Percentiles rank a stretch among this genome's conserved stretches.
phyloP scores from a whole-genome alignment of 306 rosid species.

The Vigna mungo region DNA sequence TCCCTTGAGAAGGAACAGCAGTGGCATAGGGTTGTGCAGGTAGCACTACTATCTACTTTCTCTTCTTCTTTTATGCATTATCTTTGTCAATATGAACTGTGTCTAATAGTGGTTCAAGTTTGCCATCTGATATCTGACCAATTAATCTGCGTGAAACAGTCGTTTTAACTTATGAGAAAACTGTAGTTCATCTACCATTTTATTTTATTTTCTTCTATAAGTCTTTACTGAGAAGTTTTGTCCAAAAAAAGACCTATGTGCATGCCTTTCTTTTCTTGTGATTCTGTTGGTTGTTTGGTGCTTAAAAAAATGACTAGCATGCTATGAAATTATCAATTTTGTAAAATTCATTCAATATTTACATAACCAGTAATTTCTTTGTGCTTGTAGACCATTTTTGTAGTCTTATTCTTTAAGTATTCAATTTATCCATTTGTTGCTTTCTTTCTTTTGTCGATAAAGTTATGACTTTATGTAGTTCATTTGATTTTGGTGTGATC shows the following conservation, averaged over 20 bases:
- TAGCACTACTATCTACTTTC: constrained; percentile 22
- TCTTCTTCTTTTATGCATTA: constrained; percentile 25
- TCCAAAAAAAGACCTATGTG: not conserved
- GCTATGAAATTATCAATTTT: constrained; percentile 2
- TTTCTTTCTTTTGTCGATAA: constrained; percentile 25
- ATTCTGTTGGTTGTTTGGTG: not conserved
- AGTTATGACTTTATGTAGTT: constrained; percentile 26
- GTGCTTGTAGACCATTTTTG: not conserved
- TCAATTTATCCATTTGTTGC: constrained; percentile 10
- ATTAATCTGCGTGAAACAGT: not conserved
- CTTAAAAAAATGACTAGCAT: not conserved
- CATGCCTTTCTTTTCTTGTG: not conserved
- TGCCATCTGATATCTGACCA: not conserved
- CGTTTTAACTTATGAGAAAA: not conserved
- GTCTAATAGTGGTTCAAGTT: not conserved
- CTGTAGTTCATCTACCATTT: not conserved
- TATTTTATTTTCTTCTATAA: not conserved
- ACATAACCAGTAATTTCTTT: not conserved
- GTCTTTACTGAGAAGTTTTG: not conserved
- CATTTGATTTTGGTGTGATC: constrained; percentile 23
- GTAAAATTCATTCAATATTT: not conserved
- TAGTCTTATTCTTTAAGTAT: not conserved
- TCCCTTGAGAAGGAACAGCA: constrained; percentile 84
- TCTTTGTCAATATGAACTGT: constrained; percentile 17
- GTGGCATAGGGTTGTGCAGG: constrained; percentile 94